Percentiles rank a stretch among this genome's conserved stretches.
phyloP scores from a whole-genome alignment of 371 early-diverging fungal genomes.

The Dinochytrium kinnereticum region DNA sequence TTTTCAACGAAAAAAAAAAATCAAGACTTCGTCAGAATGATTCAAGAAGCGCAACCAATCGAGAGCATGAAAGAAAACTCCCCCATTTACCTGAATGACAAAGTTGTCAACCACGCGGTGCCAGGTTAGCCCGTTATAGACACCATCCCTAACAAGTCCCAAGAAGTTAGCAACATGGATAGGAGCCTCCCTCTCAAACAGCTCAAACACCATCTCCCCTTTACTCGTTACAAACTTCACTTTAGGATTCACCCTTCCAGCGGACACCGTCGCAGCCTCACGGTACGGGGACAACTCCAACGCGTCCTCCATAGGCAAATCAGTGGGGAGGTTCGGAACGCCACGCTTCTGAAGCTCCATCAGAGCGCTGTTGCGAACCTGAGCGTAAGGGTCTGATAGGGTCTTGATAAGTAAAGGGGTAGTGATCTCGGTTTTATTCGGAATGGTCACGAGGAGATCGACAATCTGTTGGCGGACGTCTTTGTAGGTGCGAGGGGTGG shows the following conservation, averaged over 20 bases:
- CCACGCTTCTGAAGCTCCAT: neutral
- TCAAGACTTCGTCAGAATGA: neutral
- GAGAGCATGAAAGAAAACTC: neutral
- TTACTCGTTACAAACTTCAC: neutral
- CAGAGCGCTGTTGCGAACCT: neutral
- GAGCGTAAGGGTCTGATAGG: constrained; percentile 1
- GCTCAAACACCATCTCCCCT: neutral
- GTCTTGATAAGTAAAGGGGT: neutral
- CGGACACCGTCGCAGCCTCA: neutral
- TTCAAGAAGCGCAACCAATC: too few relatives aligned
- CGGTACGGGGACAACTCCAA: constrained; percentile 9
- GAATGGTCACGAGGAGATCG: neutral
- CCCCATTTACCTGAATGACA: constrained; percentile 21
- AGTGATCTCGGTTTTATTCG: too few relatives aligned
- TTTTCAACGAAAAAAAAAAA: neutral
- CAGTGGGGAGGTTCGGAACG: neutral
- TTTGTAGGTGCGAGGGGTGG: neutral
- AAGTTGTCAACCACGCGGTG: constrained; percentile 14
- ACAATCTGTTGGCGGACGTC: constrained; percentile 12
- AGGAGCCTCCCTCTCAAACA: constrained; percentile 2
- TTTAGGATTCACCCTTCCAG: neutral
- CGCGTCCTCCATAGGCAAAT: neutral
- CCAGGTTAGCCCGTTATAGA: constrained; percentile 6
- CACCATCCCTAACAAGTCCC: neutral
- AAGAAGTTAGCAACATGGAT: constrained; percentile 16